These are phyloP conservation scores for Pseudonitzschia multiseries DNA, from an alignment of 108 stramenopile species.

Conservation along the genomic window DNA sequence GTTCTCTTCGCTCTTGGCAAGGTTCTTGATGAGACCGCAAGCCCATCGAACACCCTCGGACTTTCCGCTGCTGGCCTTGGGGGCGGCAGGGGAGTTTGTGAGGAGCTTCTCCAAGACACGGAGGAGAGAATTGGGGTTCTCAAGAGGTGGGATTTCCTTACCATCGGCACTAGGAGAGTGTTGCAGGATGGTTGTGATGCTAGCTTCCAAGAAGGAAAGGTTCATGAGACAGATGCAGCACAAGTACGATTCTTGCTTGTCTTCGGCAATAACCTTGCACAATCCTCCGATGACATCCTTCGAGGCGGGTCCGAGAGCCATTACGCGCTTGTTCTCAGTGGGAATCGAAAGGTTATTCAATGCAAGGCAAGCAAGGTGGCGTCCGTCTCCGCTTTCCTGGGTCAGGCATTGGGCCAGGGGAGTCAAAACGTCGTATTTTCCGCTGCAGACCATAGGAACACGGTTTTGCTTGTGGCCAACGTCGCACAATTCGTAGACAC, in stretches of 20 bases:
- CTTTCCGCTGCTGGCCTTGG: conserved; percentile 89
- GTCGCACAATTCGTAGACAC: conserved; percentile 90
- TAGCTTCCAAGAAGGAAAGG: conserved; percentile 89
- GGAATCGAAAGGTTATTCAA: conserved; percentile 93
- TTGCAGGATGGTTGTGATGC: conserved; percentile 85
- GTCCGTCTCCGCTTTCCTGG: conserved; percentile 86
- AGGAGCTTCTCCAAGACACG: conserved; percentile 83
- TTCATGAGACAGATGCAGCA: conserved; percentile 95
- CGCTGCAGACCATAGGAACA: conserved; percentile 90
- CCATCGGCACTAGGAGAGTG: conserved; percentile 77
- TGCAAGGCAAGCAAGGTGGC: conserved; percentile 87
- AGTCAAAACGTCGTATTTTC: conserved; percentile 87
- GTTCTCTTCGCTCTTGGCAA: conserved; percentile 86
- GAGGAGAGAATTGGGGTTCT: conserved; percentile 80
- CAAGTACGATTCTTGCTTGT: conserved; percentile 91
- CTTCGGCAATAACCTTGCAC: conserved; percentile 88
- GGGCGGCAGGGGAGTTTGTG: conserved; percentile 84
- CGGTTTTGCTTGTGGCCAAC: conserved; percentile 94
- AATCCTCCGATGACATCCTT: conserved; percentile 87
- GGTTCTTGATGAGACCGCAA: conserved; percentile 92
- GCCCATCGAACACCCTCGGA: conserved; percentile 92
- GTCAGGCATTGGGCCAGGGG: conserved; percentile 87
- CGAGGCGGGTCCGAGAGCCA: conserved; percentile 84
- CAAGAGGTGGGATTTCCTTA: conserved; percentile 62
- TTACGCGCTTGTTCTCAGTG: conserved; percentile 91